Conservation (phyloP, 371 early-diverging fungal species). For the Mucor velutinosus region DNA sequence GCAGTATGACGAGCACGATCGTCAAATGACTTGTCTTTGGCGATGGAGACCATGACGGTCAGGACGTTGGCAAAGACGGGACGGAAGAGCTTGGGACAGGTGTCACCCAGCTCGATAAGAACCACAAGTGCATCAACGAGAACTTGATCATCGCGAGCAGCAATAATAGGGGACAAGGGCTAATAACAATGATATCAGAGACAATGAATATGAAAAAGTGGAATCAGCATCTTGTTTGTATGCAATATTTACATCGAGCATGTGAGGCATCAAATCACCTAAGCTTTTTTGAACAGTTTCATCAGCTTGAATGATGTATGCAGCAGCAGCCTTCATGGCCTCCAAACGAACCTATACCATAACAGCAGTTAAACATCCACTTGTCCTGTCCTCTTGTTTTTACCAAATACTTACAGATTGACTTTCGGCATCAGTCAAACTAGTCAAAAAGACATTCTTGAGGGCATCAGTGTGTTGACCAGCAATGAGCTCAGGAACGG, state of each 20-base stretch:
- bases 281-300: constrained; percentile 58
- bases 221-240: not conserved
- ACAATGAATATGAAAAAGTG: constrained; percentile 2
- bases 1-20: constrained; percentile 83
- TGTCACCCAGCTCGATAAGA: constrained; percentile 89
- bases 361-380: too few relatives aligned
- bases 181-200: constrained; percentile 8
- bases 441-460: constrained; percentile 70
- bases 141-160: constrained; percentile 68
- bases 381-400: not conserved
- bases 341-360: constrained; percentile 74
- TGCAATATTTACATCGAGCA: constrained; percentile 66
- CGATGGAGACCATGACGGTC: constrained; percentile 72
- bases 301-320: constrained; percentile 76
- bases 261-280: constrained; percentile 76
- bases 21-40: constrained; percentile 77
- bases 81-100: constrained; percentile 78
- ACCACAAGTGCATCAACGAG: constrained; percentile 77
- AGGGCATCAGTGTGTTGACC: constrained; percentile 72
- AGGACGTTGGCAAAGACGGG: constrained; percentile 73
- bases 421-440: constrained; percentile 68
- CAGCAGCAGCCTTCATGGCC: constrained; percentile 84
- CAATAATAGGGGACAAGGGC: constrained; percentile 65
- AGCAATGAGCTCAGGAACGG: constrained; percentile 77
- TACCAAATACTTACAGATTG: constrained; percentile 35